Evolutionary conservation across 2,329 filamentous ascomycete species (phyloP).

Genomic region (Fulvia fulva): DNA sequence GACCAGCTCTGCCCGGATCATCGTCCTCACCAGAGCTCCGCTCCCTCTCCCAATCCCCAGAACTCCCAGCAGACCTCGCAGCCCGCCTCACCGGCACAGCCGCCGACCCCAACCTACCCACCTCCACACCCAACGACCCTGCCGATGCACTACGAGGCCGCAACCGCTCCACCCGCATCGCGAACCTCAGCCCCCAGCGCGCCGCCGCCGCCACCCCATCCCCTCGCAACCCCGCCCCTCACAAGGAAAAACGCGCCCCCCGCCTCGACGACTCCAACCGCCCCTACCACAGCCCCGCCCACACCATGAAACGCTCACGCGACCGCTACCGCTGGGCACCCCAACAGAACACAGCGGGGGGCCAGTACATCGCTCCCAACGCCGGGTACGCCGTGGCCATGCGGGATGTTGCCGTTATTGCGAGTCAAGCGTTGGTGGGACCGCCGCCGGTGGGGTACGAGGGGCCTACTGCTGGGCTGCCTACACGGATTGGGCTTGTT

Average conservation of each 20-base stretch:
- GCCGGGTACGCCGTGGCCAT: background rate
- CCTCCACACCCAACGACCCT: background rate
- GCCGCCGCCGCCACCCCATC: background rate
- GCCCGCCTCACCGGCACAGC: background rate
- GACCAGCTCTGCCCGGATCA: too few species aligned
- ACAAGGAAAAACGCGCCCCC: background rate
- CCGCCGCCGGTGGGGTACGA: background rate
- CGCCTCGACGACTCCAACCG: background rate
- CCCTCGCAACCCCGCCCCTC: background rate
- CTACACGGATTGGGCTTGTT: background rate
- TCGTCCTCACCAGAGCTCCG: too few species aligned
- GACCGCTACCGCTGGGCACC: background rate
- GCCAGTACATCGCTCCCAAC: background rate
- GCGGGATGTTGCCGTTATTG: background rate
- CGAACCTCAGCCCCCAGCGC: background rate
- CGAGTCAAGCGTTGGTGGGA: background rate
- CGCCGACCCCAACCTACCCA: background rate
- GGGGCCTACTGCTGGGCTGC: background rate
- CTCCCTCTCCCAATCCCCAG: too few species aligned
- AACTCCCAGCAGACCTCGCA: too few species aligned
- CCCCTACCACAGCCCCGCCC: background rate
- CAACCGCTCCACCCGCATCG: background rate
- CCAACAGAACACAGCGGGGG: background rate
- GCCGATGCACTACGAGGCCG: background rate
- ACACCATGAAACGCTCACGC: background rate